Evolutionary conservation across 345 rosid genomes (phyloP).

Genomic region (Erysimum cheiranthoides): DNA sequence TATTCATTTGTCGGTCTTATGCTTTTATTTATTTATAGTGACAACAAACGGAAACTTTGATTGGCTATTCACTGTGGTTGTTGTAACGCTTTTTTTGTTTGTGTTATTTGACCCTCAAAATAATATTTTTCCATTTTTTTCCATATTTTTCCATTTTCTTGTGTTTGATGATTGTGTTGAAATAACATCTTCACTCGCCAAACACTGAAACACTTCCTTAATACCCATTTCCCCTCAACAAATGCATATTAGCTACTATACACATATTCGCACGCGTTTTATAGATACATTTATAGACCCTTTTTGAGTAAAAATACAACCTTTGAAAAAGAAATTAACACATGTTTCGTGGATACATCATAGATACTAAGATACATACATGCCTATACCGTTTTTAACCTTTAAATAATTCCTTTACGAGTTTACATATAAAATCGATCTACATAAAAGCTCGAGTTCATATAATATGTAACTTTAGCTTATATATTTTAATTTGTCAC

Average conservation of each 20-base stretch:
- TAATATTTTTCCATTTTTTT: not conserved
- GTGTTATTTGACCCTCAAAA: conserved; percentile 9
- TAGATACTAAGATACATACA: not conserved
- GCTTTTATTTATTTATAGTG: conserved; percentile 16
- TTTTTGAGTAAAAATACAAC: not conserved
- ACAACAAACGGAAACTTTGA: not conserved
- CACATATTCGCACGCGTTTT: not conserved
- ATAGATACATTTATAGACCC: not conserved
- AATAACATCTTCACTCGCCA: conserved; percentile 24
- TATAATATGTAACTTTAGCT: not conserved
- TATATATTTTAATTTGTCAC: not conserved
- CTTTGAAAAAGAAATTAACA: not conserved
- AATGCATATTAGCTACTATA: not conserved
- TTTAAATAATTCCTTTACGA: not conserved
- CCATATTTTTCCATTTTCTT: not conserved
- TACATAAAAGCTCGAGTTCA: not conserved
- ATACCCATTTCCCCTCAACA: not conserved
- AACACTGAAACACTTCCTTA: conserved; percentile 27
- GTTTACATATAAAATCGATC: not conserved
- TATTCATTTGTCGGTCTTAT: conserved; percentile 41
- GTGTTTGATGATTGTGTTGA: conserved; percentile 25
- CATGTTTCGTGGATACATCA: not conserved
- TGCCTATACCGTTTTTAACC: not conserved
- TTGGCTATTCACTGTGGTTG: conserved; percentile 36
- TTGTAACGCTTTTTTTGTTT: conserved; percentile 26